A percentile compares a stretch with the other conserved stretches of the same genome.
These are phyloP conservation scores for Centrapalus pauciflorus DNA, from an alignment of 129 eudicot species.

Conservation along the genomic window DNA sequence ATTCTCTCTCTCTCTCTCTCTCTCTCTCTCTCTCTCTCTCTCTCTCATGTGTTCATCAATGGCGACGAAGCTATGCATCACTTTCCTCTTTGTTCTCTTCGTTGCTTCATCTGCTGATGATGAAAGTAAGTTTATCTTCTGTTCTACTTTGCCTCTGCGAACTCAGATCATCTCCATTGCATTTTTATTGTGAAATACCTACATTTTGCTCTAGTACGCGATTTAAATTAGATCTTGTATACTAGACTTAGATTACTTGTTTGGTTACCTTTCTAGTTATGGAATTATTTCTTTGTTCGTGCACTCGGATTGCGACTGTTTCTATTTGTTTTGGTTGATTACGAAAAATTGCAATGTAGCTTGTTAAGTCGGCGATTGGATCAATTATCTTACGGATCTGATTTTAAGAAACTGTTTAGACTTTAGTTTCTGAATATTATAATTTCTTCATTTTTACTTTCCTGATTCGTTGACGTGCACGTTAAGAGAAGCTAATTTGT, in stretches of 20 bases:
- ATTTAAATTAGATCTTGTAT: not conserved
- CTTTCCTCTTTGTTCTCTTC: constrained; percentile 15
- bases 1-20: no score
- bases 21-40: no score
- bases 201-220: not conserved
- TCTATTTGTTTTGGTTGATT: not conserved
- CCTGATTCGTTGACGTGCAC: not conserved
- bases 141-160: not conserved
- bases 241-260: not conserved
- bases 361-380: constrained; percentile 6
- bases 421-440: no score
- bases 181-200: not conserved
- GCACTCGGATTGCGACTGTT: not conserved
- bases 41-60: no score
- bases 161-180: not conserved
- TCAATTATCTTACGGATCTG: constrained; percentile 8
- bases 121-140: constrained; percentile 11
- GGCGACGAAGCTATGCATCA: constrained; percentile 15
- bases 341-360: constrained; percentile 3
- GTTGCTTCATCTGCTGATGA: constrained; percentile 14
- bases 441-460: not conserved
- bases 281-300: not conserved
- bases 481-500: not conserved
- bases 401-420: no score
- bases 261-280: not conserved